Evolutionary conservation across 306 rosid species (phyloP), one percentile per base, ranked within the genome.

Genomic region (Lathyrus aphaca): DNA sequence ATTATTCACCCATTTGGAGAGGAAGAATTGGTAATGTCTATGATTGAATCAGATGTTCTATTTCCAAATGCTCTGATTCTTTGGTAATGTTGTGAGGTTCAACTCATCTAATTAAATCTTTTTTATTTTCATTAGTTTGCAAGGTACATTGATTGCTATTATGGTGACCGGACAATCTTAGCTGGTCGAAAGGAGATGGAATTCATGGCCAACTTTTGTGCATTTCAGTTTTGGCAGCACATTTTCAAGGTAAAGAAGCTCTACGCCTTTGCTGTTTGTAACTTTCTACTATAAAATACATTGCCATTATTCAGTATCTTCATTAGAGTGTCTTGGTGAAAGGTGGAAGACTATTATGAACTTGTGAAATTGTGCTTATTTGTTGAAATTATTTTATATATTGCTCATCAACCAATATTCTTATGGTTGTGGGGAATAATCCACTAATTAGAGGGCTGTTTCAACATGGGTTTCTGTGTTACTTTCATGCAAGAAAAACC

Each of bases 191-290:
- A 80, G 86, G 97, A 92, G 86, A 70, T 55, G 29, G 45, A 38
- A 74, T 57, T 73, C 32, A 81, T 92, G 89, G 95, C 80, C 59
- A 87, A 89, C 73, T 69, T 86, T 59, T 82, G 88, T 71, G 96
- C 97, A 7, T 89, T 78, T 81, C 90, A 87, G 81, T 92, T 92
- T 84, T 92, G 97, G 97, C 95, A 84, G 79, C 93, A 86, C 25
- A 84, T 81, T 80, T 87, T 87, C 81, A 89, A 66, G 97, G 97
- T 92, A 81, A 74, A 59, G 66, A 74, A 53, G 66, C 43, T 53
- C 49, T 51, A 15, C 49, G 46, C 38, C 69, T 53, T 71, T 66
- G 30, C 70, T 65, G 53, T 45, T 1, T 5, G 50, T 44, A 23
- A 32, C 8, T 45, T 65, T 64, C 50, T 60, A 42, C 25, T 57